phyloP scores from a whole-genome alignment of 31 red algal genomes.

The Endocladia muricata region DNA sequence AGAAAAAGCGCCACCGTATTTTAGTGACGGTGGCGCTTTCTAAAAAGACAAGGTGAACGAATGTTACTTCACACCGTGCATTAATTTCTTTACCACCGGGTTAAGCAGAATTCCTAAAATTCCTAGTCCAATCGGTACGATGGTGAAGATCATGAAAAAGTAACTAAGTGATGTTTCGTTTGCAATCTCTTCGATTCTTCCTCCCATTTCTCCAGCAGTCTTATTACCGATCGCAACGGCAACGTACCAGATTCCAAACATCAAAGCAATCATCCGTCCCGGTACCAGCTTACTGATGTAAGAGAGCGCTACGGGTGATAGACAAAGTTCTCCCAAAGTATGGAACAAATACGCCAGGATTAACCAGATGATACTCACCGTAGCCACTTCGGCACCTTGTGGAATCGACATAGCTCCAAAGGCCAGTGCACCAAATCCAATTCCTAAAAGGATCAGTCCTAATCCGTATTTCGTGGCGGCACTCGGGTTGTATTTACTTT shows the following conservation, averaged over 20 bases:
- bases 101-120: too few relatives aligned
- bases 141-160: background rate
- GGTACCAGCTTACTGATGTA: slow-evolving; percentile 1
- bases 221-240: background rate
- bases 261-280: background rate
- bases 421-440: too few relatives aligned
- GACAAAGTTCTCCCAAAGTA: background rate
- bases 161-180: background rate
- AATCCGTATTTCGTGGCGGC: too few relatives aligned
- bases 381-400: too few relatives aligned
- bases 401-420: too few relatives aligned
- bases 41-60: too few relatives aligned
- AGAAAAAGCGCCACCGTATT: too few relatives aligned
- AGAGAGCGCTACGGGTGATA: background rate
- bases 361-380: slow-evolving; percentile 2
- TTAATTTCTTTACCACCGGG: too few relatives aligned
- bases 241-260: background rate
- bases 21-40: too few relatives aligned
- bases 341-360: background rate
- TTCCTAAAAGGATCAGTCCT: too few relatives aligned
- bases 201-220: background rate
- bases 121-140: background rate
- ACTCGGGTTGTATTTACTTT: too few relatives aligned
- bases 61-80: too few relatives aligned
- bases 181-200: background rate